Percentiles rank a stretch among this genome's conserved stretches.
Evolutionary conservation across 1,284 basidiomycete species (phyloP).

Genomic region (Ceratorhiza oryzae-sativae): DNA sequence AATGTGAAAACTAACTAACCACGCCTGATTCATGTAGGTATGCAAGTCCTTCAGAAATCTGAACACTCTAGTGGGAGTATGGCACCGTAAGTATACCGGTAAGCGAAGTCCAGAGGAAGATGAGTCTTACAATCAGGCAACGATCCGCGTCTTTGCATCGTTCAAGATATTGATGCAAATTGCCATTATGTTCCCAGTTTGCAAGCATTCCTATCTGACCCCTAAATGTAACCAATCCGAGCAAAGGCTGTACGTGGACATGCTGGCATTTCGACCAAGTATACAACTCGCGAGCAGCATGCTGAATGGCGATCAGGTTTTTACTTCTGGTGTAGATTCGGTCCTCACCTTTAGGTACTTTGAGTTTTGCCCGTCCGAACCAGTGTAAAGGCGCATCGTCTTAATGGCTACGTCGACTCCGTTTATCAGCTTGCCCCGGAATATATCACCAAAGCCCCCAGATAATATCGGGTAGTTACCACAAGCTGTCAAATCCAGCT

Average conservation of each 20-base stretch:
- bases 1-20: neutral
- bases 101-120: too few relatives aligned
- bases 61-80: neutral
- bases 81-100: too few relatives aligned
- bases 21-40: neutral
- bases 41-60: neutral
- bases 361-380: neutral
- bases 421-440: neutral
- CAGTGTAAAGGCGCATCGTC: neutral
- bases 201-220: neutral
- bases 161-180: neutral
- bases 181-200: neutral
- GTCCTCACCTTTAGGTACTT: neutral
- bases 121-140: neutral
- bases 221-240: neutral
- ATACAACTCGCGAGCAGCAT: neutral
- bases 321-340: neutral
- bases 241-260: neutral
- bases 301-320: neutral
- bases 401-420: slow-evolving; percentile 5
- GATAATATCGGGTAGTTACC: neutral
- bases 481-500: neutral
- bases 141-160: neutral
- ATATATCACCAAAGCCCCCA: slow-evolving; percentile 9
- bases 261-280: slow-evolving; percentile 11